Percentiles rank a stretch among this genome's conserved stretches.
Conservation (phyloP, 2,329 filamentous ascomycete species). For the Verticillium isaacii region DNA sequence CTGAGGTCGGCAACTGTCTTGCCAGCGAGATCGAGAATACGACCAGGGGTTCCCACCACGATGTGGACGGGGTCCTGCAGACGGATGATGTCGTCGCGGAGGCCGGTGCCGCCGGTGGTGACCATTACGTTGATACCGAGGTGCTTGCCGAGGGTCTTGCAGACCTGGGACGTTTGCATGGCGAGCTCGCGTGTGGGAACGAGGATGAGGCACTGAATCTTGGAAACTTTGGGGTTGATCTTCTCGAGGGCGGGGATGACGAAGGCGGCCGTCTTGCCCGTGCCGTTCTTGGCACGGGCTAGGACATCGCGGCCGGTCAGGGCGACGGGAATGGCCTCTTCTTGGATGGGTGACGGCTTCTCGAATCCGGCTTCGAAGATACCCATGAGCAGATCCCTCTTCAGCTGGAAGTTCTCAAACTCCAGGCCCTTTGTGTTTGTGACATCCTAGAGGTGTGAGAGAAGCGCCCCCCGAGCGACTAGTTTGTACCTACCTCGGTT, state of each 20-base stretch:
- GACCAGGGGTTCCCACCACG: constrained; percentile 92
- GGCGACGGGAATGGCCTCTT: constrained; percentile 97
- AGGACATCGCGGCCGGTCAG: constrained; percentile 93
- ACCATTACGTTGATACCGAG: constrained; percentile 99
- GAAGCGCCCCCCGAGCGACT: not conserved
- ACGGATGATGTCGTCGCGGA: constrained; percentile 95
- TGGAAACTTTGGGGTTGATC: constrained; percentile 93
- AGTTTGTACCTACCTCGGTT: constrained; percentile 60
- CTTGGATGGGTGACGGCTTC: constrained; percentile 97
- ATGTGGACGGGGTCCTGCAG: constrained; percentile 94
- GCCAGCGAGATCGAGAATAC: constrained; percentile 92
- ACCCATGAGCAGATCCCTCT: constrained; percentile 94
- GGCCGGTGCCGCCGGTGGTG: constrained; percentile 89
- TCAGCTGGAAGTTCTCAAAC: constrained; percentile 95
- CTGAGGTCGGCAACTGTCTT: constrained; percentile 96
- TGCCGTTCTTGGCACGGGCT: constrained; percentile 96
- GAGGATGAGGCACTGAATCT: constrained; percentile 93
- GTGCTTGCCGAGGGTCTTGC: constrained; percentile 97
- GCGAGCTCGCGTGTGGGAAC: constrained; percentile 96
- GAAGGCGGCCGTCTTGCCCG: constrained; percentile 96
- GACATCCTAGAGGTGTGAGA: constrained; percentile 66
- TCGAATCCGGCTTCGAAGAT: constrained; percentile 99
- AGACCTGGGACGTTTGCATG: constrained; percentile 97
- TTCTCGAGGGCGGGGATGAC: constrained; percentile 92
- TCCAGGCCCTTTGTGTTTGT: constrained; percentile 96